Evolutionary conservation across 2,329 filamentous ascomycete species (phyloP).

Genomic region (Pseudogymnoascus sp.): DNA sequence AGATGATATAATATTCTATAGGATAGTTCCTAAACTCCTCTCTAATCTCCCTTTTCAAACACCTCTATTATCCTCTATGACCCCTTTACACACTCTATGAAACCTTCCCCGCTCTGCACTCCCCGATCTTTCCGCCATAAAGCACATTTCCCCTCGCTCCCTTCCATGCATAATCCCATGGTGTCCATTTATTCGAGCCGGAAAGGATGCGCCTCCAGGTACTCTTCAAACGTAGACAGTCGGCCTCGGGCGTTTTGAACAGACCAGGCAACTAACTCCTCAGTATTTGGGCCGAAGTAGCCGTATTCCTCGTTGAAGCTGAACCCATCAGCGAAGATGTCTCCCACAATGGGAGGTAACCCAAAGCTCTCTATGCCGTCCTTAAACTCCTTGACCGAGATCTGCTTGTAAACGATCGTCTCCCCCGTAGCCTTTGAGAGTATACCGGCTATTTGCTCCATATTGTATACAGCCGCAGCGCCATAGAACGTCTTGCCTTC

Average conservation of each 20-base stretch:
- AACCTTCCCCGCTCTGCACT: not conserved
- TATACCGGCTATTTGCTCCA: conserved; percentile 11
- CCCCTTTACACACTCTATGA: not conserved
- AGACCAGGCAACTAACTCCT: conserved; percentile 28
- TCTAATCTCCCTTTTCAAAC: not conserved
- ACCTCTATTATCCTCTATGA: not conserved
- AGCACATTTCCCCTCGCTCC: not conserved
- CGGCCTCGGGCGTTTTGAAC: conserved; percentile 24
- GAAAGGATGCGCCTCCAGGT: conserved; percentile 24
- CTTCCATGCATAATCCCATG: not conserved
- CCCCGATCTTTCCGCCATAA: not conserved
- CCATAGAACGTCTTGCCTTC: conserved; percentile 39
- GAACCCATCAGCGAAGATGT: conserved; percentile 21
- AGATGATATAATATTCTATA: not conserved
- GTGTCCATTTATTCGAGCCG: conserved; percentile 10
- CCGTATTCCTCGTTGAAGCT: conserved; percentile 28
- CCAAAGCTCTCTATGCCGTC: not conserved
- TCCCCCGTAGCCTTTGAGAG: conserved; percentile 14
- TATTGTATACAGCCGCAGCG: conserved; percentile 30
- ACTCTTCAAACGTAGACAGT: conserved; percentile 31
- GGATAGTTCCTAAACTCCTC: not conserved
- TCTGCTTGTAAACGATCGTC: conserved; percentile 12
- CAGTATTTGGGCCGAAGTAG: conserved; percentile 30
- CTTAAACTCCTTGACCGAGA: not conserved
- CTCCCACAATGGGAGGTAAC: conserved; percentile 14